Base-by-base conservation (phyloP, 208 protist species). In the Wallacemonas sp. region DNA sequence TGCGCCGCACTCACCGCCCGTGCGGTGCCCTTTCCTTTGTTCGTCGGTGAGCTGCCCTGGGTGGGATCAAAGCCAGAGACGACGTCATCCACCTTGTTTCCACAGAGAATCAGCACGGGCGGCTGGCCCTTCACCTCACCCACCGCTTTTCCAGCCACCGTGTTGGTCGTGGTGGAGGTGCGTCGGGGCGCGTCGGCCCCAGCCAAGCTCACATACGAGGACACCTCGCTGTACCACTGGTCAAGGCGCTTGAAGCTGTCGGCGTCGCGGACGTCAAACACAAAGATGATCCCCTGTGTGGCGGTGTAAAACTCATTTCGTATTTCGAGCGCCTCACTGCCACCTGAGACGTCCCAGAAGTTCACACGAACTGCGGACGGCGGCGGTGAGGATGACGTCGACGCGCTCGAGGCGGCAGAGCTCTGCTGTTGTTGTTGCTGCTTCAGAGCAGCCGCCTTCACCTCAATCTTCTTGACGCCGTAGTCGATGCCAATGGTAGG, bases 401-500 rank as follows among this genome's bases (percentile, higher is more conserved):
- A 45, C 4, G 29, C 6, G 30, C 17, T 19, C 9, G 24, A n/a
- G 12, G 10, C 9, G 8, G 19, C 6, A 2, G 24, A 13, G 38
- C 42, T 32, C 3, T 17, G 34, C 27, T 19, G 32, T 17, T 46
- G n/a, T 42, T 57, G 45, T 9, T 66, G 61, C 33, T 66, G 61
- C 46, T 66, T 42, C 33, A 79, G 38, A 13, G 39, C 44, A 1
- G 59, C 57, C 12, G 65, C 42, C 39, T 76, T 67, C 21, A 94
- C 59, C 0, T 78, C 68, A 24, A 98, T 68, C 33, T 80, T 71
- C 64, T 98, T 98, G 6, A 99, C 96, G 36, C 97, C 97, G 55
- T 96, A 99, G 79, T 99, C 98, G 53, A 99, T 93, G 68, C 98
- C 98, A 55, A 99, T 99, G 38, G 98, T 99, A 17, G 92, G 79